Evolutionary conservation across 768 basidiomycete genomes (phyloP).

Genomic region (Suillus paluster): DNA sequence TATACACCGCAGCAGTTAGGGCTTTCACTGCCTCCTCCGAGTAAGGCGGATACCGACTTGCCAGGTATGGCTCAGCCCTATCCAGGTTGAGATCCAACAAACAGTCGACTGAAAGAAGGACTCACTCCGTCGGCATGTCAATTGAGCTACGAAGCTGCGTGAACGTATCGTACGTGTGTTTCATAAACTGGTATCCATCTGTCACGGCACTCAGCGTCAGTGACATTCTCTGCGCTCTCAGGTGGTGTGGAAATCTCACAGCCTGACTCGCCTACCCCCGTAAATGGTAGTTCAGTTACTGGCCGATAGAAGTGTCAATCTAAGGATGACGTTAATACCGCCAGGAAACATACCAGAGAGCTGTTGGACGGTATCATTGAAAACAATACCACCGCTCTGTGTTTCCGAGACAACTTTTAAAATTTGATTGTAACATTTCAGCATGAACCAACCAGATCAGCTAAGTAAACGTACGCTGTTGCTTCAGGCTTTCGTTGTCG

Average conservation of each 20-base stretch:
- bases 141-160: constrained; percentile 52
- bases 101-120: neutral
- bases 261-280: constrained; percentile 66
- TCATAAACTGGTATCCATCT: constrained; percentile 61
- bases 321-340: constrained; percentile 13
- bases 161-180: constrained; percentile 60
- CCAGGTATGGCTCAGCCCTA: constrained; percentile 28
- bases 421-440: neutral
- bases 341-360: constrained; percentile 44
- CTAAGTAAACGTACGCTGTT: constrained; percentile 36
- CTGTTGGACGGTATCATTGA: constrained; percentile 67
- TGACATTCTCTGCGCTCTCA: neutral
- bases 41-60: constrained; percentile 29
- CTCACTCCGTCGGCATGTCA: constrained; percentile 64
- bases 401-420: constrained; percentile 59
- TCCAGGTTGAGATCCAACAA: constrained; percentile 8
- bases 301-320: constrained; percentile 12
- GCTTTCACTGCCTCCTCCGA: constrained; percentile 19
- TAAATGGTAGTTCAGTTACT: constrained; percentile 51
- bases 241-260: constrained; percentile 44
- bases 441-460: constrained; percentile 27
- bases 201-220: neutral
- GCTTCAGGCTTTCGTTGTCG: constrained; percentile 45
- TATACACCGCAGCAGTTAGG: constrained; percentile 12
- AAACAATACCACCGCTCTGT: constrained; percentile 56